phyloP scores from a whole-genome alignment of 495 filamentous ascomycete genomes.

The Cairneyella variabilis region DNA sequence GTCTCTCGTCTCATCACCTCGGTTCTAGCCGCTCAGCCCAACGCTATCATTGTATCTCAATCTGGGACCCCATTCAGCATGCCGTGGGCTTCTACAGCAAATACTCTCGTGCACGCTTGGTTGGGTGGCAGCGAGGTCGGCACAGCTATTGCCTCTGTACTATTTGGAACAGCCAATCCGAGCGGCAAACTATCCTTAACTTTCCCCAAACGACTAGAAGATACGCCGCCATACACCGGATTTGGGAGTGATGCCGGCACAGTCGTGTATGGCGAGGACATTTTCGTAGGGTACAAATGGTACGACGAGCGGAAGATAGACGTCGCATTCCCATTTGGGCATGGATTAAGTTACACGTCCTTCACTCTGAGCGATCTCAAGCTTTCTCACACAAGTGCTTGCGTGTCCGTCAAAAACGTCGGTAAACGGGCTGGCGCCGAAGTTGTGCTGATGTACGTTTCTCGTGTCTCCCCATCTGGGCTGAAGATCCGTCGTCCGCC shows the following conservation, averaged over 20 bases:
- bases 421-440: slow-evolving; percentile 46
- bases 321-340: slow-evolving; percentile 81
- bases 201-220: slow-evolving; percentile 62
- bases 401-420: slow-evolving; percentile 52
- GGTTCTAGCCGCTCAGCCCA: slow-evolving; percentile 62
- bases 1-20: slow-evolving; percentile 72
- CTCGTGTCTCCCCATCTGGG: slow-evolving; percentile 38
- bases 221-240: slow-evolving; percentile 72
- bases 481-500: slow-evolving; percentile 53
- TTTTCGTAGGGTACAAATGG: slow-evolving; percentile 74
- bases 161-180: slow-evolving; percentile 85
- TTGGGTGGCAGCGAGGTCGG: slow-evolving; percentile 82
- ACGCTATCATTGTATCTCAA: no score
- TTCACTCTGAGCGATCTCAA: slow-evolving; percentile 53
- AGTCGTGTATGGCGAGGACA: slow-evolving; percentile 74
- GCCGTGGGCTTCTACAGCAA: slow-evolving; percentile 59
- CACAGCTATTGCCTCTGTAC: slow-evolving; percentile 80
- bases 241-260: slow-evolving; percentile 64
- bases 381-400: slow-evolving; percentile 23
- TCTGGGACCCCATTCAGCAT: slow-evolving; percentile 65
- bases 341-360: slow-evolving; percentile 81
- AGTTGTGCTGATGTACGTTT: slow-evolving; percentile 61
- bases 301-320: slow-evolving; percentile 65
- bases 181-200: slow-evolving; percentile 68
- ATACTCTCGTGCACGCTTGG: slow-evolving; percentile 58